Conservation (phyloP, 495 filamentous ascomycete species). For the Hypoxylon lienhwacheense region DNA sequence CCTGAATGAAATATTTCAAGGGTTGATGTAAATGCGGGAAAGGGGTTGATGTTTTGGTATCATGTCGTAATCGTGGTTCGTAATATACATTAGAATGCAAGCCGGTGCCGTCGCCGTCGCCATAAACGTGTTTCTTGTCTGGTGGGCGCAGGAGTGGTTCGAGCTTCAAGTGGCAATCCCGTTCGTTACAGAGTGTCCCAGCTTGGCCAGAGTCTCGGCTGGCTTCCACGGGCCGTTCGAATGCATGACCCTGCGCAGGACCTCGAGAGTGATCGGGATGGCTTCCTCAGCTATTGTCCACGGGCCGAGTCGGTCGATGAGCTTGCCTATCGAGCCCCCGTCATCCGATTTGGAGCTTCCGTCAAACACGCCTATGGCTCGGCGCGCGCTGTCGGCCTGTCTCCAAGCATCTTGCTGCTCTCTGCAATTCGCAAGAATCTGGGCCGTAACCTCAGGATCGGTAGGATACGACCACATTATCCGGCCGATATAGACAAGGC, state of each 20-base stretch:
- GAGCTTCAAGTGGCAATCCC: constrained; percentile 9
- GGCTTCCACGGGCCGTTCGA: constrained; percentile 32
- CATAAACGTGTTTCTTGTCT: neutral
- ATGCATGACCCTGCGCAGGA: constrained; percentile 30
- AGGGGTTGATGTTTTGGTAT: constrained; percentile 19
- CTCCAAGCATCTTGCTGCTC: constrained; percentile 34
- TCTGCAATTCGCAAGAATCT: constrained; percentile 22
- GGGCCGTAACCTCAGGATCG: constrained; percentile 21
- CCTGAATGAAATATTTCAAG: constrained; percentile 9
- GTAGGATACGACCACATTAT: constrained; percentile 29
- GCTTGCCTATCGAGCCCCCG: constrained; percentile 34
- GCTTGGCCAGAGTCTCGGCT: constrained; percentile 24
- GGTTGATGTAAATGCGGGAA: constrained; percentile 14
- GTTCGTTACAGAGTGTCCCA: constrained; percentile 23
- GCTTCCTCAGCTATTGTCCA: constrained; percentile 37
- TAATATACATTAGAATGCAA: constrained; percentile 35
- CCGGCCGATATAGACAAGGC: constrained; percentile 29
- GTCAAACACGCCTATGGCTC: constrained; percentile 30
- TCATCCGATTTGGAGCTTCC: constrained; percentile 28
- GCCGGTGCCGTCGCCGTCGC: neutral
- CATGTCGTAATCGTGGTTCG: constrained; percentile 35
- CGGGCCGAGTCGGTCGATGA: constrained; percentile 39
- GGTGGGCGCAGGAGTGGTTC: constrained; percentile 1
- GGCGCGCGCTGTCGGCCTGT: constrained; percentile 26
- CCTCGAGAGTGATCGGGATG: constrained; percentile 33